Evolutionary conservation across 257 asterid genomes (phyloP).

Genomic region (Eustoma russellianum): DNA sequence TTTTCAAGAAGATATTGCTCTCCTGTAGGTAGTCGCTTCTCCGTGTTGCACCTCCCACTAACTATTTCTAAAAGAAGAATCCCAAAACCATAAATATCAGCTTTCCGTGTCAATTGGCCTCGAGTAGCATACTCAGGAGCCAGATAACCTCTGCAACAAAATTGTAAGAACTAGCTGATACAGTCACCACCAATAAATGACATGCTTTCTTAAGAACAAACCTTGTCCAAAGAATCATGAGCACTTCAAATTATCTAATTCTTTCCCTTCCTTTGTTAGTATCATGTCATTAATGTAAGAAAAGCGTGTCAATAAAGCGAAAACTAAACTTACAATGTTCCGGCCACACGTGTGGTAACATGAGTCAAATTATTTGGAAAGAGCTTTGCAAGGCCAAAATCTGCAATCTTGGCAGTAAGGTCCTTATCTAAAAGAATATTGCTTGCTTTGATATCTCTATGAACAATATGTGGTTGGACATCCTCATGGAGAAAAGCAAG

Average conservation of each 20-base stretch:
- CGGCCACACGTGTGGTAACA: slow-evolving; percentile 89
- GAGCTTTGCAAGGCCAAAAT: slow-evolving; percentile 91
- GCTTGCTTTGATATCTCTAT: slow-evolving; percentile 87
- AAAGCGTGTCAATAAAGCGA: background rate
- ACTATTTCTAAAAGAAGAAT: slow-evolving; percentile 76
- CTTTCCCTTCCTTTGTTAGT: slow-evolving; percentile 1
- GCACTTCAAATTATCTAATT: background rate
- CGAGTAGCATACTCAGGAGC: slow-evolving; percentile 92
- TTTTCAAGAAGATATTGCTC: slow-evolving; percentile 65
- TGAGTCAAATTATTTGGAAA: slow-evolving; percentile 62
- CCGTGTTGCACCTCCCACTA: slow-evolving; percentile 67
- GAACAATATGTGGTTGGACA: slow-evolving; percentile 66
- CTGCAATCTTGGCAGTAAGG: slow-evolving; percentile 71
- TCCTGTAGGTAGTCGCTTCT: slow-evolving; percentile 49
- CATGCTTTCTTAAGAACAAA: background rate
- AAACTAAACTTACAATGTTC: slow-evolving; percentile 57
- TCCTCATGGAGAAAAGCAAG: slow-evolving; percentile 80
- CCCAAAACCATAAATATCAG: slow-evolving; percentile 83
- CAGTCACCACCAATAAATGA: background rate
- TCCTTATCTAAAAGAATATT: slow-evolving; percentile 79
- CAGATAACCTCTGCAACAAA: slow-evolving; percentile 68
- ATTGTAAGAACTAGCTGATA: background rate
- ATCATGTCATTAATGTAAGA: background rate
- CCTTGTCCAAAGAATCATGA: background rate
- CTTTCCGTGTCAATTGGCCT: slow-evolving; percentile 80